phyloP scores from a whole-genome alignment of 2,329 filamentous ascomycete genomes.

The Beauveria medogensis region DNA sequence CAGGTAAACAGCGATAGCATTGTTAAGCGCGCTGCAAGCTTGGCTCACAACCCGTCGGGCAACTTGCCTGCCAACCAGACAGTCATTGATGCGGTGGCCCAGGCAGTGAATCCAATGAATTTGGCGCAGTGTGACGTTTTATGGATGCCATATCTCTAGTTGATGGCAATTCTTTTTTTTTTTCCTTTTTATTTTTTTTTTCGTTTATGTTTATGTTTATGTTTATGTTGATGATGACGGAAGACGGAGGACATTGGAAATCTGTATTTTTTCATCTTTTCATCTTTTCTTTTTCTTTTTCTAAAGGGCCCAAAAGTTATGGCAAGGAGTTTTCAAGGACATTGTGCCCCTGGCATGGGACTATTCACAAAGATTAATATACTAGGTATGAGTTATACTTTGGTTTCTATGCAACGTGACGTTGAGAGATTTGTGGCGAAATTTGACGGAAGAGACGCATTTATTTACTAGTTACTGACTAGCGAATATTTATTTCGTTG shows the following conservation, averaged over 20 bases:
- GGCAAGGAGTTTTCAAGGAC: conserved; percentile 5
- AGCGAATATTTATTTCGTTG: too few relatives aligned
- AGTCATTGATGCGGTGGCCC: conserved; percentile 87
- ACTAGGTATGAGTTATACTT: not conserved
- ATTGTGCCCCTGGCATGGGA: not conserved
- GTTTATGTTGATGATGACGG: not conserved
- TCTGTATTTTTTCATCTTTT: not conserved
- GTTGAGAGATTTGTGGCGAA: not conserved
- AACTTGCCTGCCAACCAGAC: conserved; percentile 94
- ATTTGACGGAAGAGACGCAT: too few relatives aligned
- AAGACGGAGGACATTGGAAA: not conserved
- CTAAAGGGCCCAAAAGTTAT: not conserved
- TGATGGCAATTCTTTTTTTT: not conserved
- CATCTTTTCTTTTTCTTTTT: not conserved
- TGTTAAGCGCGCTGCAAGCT: conserved; percentile 78
- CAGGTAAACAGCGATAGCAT: conserved; percentile 84
- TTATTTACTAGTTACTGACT: too few relatives aligned
- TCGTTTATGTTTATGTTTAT: not conserved
- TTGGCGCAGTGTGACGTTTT: conserved; percentile 81
- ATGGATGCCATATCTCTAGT: conserved; percentile 92
- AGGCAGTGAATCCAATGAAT: conserved; percentile 85
- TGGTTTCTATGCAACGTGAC: not conserved
- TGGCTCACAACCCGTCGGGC: conserved; percentile 69
- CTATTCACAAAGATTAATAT: not conserved
- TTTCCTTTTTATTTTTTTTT: not conserved